Base-by-base conservation (phyloP, 805 yeast genomes). In the Nakazawaea molendinolei region DNA sequence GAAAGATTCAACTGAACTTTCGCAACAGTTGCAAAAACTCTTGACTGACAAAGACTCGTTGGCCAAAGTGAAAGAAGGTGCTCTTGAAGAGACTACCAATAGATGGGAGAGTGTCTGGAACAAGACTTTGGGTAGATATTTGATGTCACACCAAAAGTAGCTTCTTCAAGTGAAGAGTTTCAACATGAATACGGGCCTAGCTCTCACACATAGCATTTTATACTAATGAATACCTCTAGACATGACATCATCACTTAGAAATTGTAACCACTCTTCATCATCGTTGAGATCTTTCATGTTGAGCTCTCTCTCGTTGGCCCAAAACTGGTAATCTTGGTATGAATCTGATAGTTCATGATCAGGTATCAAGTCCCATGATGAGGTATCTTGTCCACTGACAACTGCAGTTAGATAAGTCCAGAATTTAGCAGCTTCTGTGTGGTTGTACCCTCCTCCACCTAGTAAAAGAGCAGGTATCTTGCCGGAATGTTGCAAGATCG, bases 101-200 rank as follows among this genome's bases (percentile, higher is more conserved):
- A 69, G 83, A 37, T 90, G 97, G 97, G 73, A 76, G 28, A 58
- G 66, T 9, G 83, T 79, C 50, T 90, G 97, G 97, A 60, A 63
- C 19, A 41, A 44, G 3, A 65, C 63, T 30, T 54, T 80, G 31
- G 70, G 68, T 1, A 46, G 49, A 28, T 36, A 38, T 13, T 27
- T 17, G 23, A 10, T 17, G 23, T 9, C n/a, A n/a, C n/a, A n/a
- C n/a, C n/a, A n/a, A n/a, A n/a, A n/a, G n/a, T n/a, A n/a, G n/a
- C n/a, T n/a, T n/a, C n/a, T n/a, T n/a, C n/a, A n/a, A n/a, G n/a
- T n/a, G n/a, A n/a, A n/a, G n/a, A n/a, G n/a, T n/a, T n/a, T n/a
- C n/a, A n/a, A n/a, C n/a, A n/a, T n/a, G n/a, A n/a, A n/a, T n/a
- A n/a, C n/a, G n/a, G n/a, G n/a, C n/a, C n/a, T n/a, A n/a, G n/a